Evolutionary conservation across 345 rosid genomes (phyloP).

Genomic region (Noccaea bulbosa): DNA sequence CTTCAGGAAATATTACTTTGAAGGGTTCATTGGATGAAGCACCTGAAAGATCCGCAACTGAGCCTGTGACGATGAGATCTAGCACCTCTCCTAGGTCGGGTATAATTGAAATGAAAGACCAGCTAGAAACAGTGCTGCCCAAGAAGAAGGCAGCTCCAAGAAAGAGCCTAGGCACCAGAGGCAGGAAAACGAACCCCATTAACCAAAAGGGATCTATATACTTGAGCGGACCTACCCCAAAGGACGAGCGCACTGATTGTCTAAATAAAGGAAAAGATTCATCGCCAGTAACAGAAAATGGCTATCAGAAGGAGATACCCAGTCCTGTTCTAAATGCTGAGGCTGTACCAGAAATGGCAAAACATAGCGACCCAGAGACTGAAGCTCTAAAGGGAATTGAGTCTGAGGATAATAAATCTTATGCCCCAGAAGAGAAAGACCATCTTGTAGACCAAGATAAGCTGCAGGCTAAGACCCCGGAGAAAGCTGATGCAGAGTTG

Average conservation of each 20-base stretch:
- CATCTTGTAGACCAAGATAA: slow-evolving; percentile 43
- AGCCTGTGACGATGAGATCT: slow-evolving; percentile 41
- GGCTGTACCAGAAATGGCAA: slow-evolving; percentile 38
- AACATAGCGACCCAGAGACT: slow-evolving; percentile 34
- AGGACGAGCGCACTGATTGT: slow-evolving; percentile 41
- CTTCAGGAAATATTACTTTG: slow-evolving; percentile 15
- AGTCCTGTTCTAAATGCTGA: slow-evolving; percentile 41
- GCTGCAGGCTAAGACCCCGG: slow-evolving; percentile 32
- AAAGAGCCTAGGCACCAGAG: slow-evolving; percentile 65
- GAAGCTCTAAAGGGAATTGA: slow-evolving; percentile 19
- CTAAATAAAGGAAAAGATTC: slow-evolving; percentile 37
- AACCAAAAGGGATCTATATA: slow-evolving; percentile 65
- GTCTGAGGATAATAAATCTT: slow-evolving; percentile 55
- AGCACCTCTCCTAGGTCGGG: slow-evolving; percentile 35
- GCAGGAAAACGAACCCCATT: slow-evolving; percentile 48
- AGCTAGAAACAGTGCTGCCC: slow-evolving; percentile 39
- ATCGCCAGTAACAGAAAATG: slow-evolving; percentile 28
- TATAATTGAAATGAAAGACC: slow-evolving; percentile 41
- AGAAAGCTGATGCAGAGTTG: slow-evolving; percentile 32
- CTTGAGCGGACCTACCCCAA: slow-evolving; percentile 47
- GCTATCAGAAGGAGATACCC: slow-evolving; percentile 42
- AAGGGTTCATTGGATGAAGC: slow-evolving; percentile 36
- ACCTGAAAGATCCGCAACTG: slow-evolving; percentile 39
- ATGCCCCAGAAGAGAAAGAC: slow-evolving; percentile 57
- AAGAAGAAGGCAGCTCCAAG: slow-evolving; percentile 54